phyloP scores from a whole-genome alignment of 1,284 basidiomycete genomes.

The Microbotryomycetes sp. region DNA sequence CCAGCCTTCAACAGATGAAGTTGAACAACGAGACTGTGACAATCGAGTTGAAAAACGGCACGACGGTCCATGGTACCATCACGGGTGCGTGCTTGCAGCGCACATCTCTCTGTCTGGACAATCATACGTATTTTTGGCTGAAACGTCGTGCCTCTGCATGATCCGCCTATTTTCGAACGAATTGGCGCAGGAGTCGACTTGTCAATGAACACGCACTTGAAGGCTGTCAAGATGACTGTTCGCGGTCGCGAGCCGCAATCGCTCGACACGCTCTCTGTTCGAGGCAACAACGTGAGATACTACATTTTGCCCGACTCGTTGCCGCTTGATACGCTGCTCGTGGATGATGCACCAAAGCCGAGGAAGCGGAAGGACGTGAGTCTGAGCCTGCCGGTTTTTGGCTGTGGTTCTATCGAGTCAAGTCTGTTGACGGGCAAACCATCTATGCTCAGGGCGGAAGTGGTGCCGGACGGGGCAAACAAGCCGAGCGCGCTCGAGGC shows the following conservation, averaged over 20 bases:
- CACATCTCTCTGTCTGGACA: background rate
- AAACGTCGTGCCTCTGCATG: background rate
- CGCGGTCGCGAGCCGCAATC: conserved; percentile 74
- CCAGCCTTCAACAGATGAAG: conserved; percentile 66
- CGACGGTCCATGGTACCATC: conserved; percentile 91
- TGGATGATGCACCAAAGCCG: conserved; percentile 95
- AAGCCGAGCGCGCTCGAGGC: conserved; percentile 7
- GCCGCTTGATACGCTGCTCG: conserved; percentile 89
- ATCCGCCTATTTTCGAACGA: background rate
- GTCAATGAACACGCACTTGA: conserved; percentile 40
- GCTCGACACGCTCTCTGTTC: conserved; percentile 80
- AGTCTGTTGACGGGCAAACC: background rate
- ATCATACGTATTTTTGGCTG: background rate
- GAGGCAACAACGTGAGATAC: conserved; percentile 66
- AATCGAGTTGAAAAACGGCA: conserved; percentile 96
- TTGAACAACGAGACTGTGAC: conserved; percentile 99
- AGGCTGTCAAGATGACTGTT: conserved; percentile 82
- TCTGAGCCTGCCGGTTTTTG: conserved; percentile 11
- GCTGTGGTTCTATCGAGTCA: background rate
- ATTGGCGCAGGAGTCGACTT: conserved; percentile 35
- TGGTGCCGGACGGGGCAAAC: conserved; percentile 2
- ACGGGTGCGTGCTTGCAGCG: conserved; percentile 57
- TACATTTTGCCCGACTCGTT: conserved; percentile 94
- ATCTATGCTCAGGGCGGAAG: background rate
- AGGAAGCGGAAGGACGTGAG: conserved; percentile 73